phyloP scores from a whole-genome alignment of 306 rosid species.

The Abrus precatorius region DNA sequence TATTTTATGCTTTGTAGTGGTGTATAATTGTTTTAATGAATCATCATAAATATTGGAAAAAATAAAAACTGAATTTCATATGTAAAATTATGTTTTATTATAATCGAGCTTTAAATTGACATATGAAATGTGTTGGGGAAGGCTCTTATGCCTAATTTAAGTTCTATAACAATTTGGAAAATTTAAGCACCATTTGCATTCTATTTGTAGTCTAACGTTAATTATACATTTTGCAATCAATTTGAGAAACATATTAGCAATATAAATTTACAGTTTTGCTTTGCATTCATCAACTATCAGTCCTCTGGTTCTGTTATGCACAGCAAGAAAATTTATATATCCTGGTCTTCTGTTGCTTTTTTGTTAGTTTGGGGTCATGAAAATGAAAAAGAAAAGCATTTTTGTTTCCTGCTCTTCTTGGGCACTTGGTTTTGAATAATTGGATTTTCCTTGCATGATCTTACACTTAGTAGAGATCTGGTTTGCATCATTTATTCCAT shows the following conservation, averaged over 20 bases:
- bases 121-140: conserved; percentile 8
- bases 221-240: background rate
- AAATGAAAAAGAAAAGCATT: background rate
- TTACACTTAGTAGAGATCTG: conserved; percentile 4
- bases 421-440: conserved; percentile 29
- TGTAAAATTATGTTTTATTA: conserved; percentile 26
- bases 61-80: conserved; percentile 4
- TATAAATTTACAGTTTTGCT: conserved; percentile 28
- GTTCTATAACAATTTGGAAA: conserved; percentile 19
- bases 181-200: conserved; percentile 10
- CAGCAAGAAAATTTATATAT: background rate
- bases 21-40: conserved; percentile 30
- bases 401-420: background rate
- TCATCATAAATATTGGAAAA: conserved; percentile 7
- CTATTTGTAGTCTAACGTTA: background rate
- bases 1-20: conserved; percentile 4
- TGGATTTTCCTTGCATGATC: conserved; percentile 17
- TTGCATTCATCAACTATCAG: conserved; percentile 1
- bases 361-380: conserved; percentile 28
- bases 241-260: conserved; percentile 21
- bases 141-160: conserved; percentile 7
- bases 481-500: conserved; percentile 23
- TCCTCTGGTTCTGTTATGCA: conserved; percentile 15
- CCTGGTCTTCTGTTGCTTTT: background rate
- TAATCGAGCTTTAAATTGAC: conserved; percentile 30